phyloP scores from a whole-genome alignment of 148 eudicot species.

The Camellia lanceoleosa region DNA sequence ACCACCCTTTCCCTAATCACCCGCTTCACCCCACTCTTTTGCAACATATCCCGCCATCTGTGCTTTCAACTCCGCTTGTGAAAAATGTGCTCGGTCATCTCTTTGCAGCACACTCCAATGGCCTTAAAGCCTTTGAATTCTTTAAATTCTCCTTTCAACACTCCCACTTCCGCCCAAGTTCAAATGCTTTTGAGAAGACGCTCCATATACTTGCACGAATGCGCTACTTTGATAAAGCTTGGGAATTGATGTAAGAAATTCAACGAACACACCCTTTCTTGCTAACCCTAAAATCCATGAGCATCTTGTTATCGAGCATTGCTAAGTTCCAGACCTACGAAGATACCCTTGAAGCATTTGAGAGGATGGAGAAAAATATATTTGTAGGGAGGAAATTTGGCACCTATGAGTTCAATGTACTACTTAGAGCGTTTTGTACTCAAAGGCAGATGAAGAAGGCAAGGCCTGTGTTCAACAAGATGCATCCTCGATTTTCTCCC shows the following conservation, averaged over 20 bases:
- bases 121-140: constrained; percentile 83
- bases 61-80: constrained; percentile 48
- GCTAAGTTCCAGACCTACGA: constrained; percentile 74
- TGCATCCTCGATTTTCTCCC: constrained; percentile 52
- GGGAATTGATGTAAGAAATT: constrained; percentile 73
- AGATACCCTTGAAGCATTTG: constrained; percentile 75
- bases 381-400: constrained; percentile 60
- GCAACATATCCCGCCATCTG: constrained; percentile 35
- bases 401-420: constrained; percentile 69
- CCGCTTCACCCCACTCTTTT: constrained; percentile 62
- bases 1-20: constrained; percentile 66
- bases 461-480: constrained; percentile 62
- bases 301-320: constrained; percentile 68
- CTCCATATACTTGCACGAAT: constrained; percentile 78
- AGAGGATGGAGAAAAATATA: constrained; percentile 65
- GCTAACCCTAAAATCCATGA: constrained; percentile 77
- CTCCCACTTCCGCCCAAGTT: constrained; percentile 42
- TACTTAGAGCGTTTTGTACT: constrained; percentile 76
- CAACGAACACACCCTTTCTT: constrained; percentile 41
- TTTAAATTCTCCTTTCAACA: constrained; percentile 53
- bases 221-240: constrained; percentile 80
- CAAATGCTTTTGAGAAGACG: constrained; percentile 81
- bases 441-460: constrained; percentile 91
- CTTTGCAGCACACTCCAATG: constrained; percentile 71
- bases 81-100: constrained; percentile 74